These are phyloP conservation scores for Carallia brachiata DNA, from an alignment of 345 rosid species.

Conservation along the genomic window DNA sequence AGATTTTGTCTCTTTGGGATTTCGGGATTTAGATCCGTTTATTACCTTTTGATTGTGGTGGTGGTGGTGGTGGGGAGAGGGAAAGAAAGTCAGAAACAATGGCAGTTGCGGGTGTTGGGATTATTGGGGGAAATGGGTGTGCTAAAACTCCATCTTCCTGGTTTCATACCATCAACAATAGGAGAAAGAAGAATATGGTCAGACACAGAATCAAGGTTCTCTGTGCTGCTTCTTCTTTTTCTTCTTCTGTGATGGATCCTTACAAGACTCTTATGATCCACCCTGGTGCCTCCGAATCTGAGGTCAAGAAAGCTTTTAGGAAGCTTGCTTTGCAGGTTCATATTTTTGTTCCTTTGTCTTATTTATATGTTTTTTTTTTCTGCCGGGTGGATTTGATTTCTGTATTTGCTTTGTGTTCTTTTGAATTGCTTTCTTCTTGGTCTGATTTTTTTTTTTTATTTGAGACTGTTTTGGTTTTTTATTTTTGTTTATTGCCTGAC, in stretches of 20 bases:
- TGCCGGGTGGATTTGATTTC: not conserved
- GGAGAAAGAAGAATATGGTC: slow-evolving; percentile 34
- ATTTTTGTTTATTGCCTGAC: not conserved
- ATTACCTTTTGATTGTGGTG: not conserved
- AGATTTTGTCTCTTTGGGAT: too few relatives aligned
- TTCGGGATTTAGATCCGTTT: too few relatives aligned
- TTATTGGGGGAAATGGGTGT: slow-evolving; percentile 48
- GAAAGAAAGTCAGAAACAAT: not conserved
- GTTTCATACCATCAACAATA: slow-evolving; percentile 35
- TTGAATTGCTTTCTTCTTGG: too few relatives aligned
- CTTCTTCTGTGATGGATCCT: slow-evolving; percentile 59
- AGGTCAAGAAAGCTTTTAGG: slow-evolving; percentile 85
- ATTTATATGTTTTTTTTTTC: not conserved
- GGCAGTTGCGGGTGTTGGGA: slow-evolving; percentile 24
- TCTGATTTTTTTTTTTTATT: not conserved
- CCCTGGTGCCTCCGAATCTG: slow-evolving; percentile 76
- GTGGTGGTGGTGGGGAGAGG: not conserved
- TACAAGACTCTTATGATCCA: slow-evolving; percentile 66
- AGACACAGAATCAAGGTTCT: slow-evolving; percentile 29
- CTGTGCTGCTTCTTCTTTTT: slow-evolving; percentile 31
- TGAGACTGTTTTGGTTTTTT: not conserved
- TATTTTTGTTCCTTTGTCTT: not conserved
- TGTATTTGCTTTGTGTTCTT: too few relatives aligned
- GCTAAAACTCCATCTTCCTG: slow-evolving; percentile 43
- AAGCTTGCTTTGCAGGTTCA: slow-evolving; percentile 76